A percentile compares a stretch with the other conserved stretches of the same genome.
phyloP scores from a whole-genome alignment of 1,139 yeast genomes.

The Suhomyces wounanorum region DNA sequence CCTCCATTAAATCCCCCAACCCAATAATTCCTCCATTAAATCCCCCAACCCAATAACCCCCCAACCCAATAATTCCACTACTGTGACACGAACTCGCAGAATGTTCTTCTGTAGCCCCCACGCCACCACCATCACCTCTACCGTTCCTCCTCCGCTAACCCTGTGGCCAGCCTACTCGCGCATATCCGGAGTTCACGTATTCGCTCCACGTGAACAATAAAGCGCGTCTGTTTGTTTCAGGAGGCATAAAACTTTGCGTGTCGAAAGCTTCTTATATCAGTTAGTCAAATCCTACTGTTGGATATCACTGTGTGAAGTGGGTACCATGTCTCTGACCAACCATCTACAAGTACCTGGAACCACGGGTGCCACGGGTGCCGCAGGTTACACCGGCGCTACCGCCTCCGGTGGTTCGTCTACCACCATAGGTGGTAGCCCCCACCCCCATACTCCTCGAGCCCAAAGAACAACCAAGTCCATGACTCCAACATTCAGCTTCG shows the following conservation, averaged over 20 bases:
- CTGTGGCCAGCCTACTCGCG: slow-evolving; percentile 1
- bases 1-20: no score
- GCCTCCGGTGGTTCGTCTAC: not conserved
- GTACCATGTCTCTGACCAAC: slow-evolving; percentile 12
- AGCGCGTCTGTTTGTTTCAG: slow-evolving; percentile 15
- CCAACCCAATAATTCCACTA: not conserved
- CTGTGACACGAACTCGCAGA: not conserved
- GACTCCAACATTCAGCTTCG: slow-evolving; percentile 45
- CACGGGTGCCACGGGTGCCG: not conserved
- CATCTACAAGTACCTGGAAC: slow-evolving; percentile 11
- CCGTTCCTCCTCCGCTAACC: not conserved
- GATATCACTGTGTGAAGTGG: not conserved
- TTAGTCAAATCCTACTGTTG: not conserved
- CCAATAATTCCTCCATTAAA: no score
- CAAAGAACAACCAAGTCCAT: slow-evolving; percentile 9
- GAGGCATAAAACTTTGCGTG: slow-evolving; percentile 13
- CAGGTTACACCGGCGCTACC: not conserved
- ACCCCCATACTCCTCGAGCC: slow-evolving; percentile 36
- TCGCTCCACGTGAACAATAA: slow-evolving; percentile 10
- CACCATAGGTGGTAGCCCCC: slow-evolving; percentile 11
- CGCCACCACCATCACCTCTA: not conserved
- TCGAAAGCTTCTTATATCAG: slow-evolving; percentile 6
- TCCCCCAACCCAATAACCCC: not conserved
- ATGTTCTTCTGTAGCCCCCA: not conserved
- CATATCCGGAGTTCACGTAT: slow-evolving; percentile 1